A percentile compares a stretch with the other conserved stretches of the same genome.
These are phyloP conservation scores for Chytriomyces sp. DNA, from an alignment of 192 early-diverging fungal genomes.

Conservation along the genomic window DNA sequence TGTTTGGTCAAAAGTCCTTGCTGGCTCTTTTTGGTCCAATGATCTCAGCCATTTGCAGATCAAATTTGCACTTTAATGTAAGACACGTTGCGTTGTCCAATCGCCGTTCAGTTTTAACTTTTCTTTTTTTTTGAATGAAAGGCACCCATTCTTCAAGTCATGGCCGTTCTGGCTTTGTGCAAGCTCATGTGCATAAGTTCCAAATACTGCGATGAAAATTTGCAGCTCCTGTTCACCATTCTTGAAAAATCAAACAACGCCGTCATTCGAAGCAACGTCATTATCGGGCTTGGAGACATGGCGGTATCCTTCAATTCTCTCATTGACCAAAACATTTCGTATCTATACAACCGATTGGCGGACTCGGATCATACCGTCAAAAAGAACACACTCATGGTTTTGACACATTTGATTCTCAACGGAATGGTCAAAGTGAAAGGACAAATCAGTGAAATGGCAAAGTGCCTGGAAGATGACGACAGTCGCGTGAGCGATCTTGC, in stretches of 20 bases:
- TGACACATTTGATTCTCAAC: slow-evolving; percentile 96
- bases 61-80: slow-evolving; percentile 83
- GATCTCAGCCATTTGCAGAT: slow-evolving; percentile 78
- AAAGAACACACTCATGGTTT: slow-evolving; percentile 98
- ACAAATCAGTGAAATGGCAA: slow-evolving; percentile 97
- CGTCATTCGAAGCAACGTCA: slow-evolving; percentile 89
- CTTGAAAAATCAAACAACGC: slow-evolving; percentile 83
- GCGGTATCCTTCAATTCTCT: slow-evolving; percentile 95
- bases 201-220: slow-evolving; percentile 90
- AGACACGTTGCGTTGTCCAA: background rate
- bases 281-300: slow-evolving; percentile 98
- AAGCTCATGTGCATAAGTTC: slow-evolving; percentile 98
- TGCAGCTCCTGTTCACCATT: slow-evolving; percentile 89
- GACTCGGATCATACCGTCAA: slow-evolving; percentile 84
- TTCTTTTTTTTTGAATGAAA: slow-evolving; percentile 36
- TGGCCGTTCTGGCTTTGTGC: slow-evolving; percentile 83
- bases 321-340: slow-evolving; percentile 95
- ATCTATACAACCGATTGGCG: slow-evolving; percentile 87
- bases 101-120: background rate
- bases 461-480: slow-evolving; percentile 87
- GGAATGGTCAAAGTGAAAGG: slow-evolving; percentile 99
- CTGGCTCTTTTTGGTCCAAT: slow-evolving; percentile 82
- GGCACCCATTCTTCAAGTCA: slow-evolving; percentile 86
- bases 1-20: slow-evolving; percentile 79
- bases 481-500: slow-evolving; percentile 88